These are phyloP conservation scores for Aspergillus carlsbadensis DNA, from an alignment of 495 filamentous ascomycete species.

Conservation along the genomic window DNA sequence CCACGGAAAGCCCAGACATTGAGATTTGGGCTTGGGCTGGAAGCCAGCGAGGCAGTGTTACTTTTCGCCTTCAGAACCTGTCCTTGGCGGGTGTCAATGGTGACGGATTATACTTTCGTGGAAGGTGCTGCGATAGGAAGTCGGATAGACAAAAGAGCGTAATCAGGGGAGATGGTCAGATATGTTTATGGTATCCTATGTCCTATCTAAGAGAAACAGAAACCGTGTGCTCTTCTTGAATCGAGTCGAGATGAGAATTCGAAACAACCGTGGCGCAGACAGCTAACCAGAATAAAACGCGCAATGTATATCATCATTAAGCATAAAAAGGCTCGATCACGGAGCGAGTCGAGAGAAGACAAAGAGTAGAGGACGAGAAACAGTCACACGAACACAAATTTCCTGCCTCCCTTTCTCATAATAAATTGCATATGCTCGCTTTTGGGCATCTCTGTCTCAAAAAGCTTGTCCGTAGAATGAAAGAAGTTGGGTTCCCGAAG, in stretches of 20 bases:
- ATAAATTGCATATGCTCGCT: conserved; percentile 1
- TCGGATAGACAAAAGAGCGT: not conserved
- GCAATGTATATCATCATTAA: conserved; percentile 21
- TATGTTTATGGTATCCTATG: not conserved
- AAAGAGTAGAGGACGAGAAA: not conserved
- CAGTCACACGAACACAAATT: conserved; percentile 1
- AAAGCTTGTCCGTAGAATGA: not conserved
- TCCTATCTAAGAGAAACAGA: not conserved
- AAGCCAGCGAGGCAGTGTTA: not conserved
- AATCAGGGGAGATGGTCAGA: not conserved
- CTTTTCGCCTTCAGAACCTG: not conserved
- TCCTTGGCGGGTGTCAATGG: not conserved
- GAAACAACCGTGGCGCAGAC: conserved; percentile 7
- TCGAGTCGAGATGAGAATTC: conserved; percentile 1
- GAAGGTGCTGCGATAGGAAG: not conserved
- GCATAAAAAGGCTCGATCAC: conserved; percentile 18
- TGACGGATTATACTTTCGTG: not conserved
- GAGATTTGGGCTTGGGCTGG: not conserved
- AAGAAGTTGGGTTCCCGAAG: not conserved
- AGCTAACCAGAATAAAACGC: conserved; percentile 2
- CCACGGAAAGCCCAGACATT: too few species aligned
- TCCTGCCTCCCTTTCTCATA: not conserved
- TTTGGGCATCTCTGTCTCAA: not conserved
- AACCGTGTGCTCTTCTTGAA: conserved; percentile 1
- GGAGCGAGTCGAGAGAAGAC: conserved; percentile 1